Evolutionary conservation across 1,284 basidiomycete genomes (phyloP).

Genomic region (Tilletia walkeri): DNA sequence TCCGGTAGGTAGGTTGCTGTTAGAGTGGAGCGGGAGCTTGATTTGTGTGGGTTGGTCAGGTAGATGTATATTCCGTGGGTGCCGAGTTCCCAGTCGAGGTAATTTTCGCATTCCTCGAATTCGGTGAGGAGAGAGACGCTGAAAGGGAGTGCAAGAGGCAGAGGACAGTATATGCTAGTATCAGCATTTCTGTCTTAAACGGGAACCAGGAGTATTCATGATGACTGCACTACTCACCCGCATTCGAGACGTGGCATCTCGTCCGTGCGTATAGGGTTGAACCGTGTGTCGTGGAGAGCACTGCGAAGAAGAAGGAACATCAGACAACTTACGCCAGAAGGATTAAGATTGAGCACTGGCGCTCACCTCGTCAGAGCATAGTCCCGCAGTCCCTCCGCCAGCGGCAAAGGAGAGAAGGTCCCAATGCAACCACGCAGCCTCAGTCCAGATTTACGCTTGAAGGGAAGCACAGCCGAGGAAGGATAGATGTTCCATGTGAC

Average conservation of each 20-base stretch:
- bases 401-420: slow-evolving; percentile 76
- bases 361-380: slow-evolving; percentile 78
- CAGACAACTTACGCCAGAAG: too few species aligned
- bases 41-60: slow-evolving; percentile 69
- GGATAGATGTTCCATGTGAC: slow-evolving; percentile 84
- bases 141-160: slow-evolving; percentile 18
- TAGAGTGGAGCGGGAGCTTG: slow-evolving; percentile 58
- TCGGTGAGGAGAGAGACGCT: slow-evolving; percentile 88
- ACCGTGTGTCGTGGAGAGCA: slow-evolving; percentile 61
- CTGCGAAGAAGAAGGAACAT: slow-evolving; percentile 33
- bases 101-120: slow-evolving; percentile 79
- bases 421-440: slow-evolving; percentile 90
- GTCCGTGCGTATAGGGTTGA: slow-evolving; percentile 67
- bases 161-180: background rate
- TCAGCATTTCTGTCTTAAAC: background rate
- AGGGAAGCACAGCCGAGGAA: slow-evolving; percentile 52
- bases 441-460: slow-evolving; percentile 60
- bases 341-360: background rate
- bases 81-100: slow-evolving; percentile 89
- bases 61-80: slow-evolving; percentile 87
- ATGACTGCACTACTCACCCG: slow-evolving; percentile 63
- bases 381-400: slow-evolving; percentile 76
- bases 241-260: slow-evolving; percentile 81
- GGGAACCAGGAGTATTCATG: too few species aligned
- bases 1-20: slow-evolving; percentile 93